These are phyloP conservation scores for Neobulgaria alba DNA, from an alignment of 2,329 filamentous ascomycete genomes.

Conservation along the genomic window DNA sequence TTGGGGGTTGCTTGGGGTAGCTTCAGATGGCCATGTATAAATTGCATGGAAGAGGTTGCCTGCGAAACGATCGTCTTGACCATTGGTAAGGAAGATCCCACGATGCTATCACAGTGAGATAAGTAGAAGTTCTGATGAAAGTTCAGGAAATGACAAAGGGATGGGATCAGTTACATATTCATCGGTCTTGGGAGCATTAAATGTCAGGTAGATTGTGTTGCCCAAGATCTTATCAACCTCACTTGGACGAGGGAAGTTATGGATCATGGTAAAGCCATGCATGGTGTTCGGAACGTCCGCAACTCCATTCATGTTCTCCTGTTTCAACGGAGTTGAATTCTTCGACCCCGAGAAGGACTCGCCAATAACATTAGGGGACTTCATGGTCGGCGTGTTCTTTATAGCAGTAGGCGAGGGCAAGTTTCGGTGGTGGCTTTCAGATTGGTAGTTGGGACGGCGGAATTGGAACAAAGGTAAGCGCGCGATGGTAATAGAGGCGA, in stretches of 20 bases:
- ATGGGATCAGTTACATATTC: constrained; percentile 16
- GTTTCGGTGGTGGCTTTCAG: no score
- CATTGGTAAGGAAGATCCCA: constrained; percentile 17
- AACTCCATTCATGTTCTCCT: no score
- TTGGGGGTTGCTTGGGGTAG: neutral
- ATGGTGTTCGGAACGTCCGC: no score
- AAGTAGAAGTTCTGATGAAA: neutral
- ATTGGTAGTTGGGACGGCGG: no score
- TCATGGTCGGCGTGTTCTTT: constrained; percentile 2
- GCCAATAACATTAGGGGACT: neutral
- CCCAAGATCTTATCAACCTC: constrained; percentile 15
- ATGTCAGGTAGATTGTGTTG: constrained; percentile 20
- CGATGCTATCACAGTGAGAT: constrained; percentile 16
- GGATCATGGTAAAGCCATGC: no score
- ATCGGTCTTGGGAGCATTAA: constrained; percentile 21
- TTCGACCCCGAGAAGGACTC: neutral
- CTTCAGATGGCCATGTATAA: constrained; percentile 5
- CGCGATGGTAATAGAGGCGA: no score
- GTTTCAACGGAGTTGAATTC: no score
- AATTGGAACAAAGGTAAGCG: no score
- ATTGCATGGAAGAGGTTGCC: constrained; percentile 21
- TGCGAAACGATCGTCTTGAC: constrained; percentile 6
- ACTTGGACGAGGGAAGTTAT: constrained; percentile 3
- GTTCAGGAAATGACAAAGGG: neutral
- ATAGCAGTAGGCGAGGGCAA: constrained; percentile 3